phyloP scores from a whole-genome alignment of 176 grass and related monocot genomes.

The Poa annua region DNA sequence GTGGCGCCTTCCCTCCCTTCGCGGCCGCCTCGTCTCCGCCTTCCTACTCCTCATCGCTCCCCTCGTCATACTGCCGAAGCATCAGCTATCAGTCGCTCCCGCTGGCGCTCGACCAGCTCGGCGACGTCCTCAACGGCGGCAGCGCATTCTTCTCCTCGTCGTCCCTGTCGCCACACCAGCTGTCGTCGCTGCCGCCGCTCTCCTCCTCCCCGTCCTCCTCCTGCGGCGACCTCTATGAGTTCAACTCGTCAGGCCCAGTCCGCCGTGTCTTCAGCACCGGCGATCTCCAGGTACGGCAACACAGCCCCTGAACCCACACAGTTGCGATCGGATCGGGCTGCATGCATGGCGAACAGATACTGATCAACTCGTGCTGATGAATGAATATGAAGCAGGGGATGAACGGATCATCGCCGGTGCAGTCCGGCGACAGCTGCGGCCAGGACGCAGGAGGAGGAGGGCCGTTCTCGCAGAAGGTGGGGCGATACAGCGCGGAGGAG shows the following conservation, averaged over 20 bases:
- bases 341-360: background rate
- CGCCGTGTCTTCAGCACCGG: slow-evolving; percentile 86
- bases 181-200: slow-evolving; percentile 35
- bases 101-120: slow-evolving; percentile 41
- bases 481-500: slow-evolving; percentile 71
- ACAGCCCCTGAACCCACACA: background rate
- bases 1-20: slow-evolving; percentile 20
- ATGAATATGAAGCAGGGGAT: slow-evolving; percentile 59
- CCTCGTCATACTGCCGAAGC: slow-evolving; percentile 54
- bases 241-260: slow-evolving; percentile 52
- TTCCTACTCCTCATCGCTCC: slow-evolving; percentile 46
- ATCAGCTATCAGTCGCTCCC: slow-evolving; percentile 64
- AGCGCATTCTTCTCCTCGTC: slow-evolving; percentile 40
- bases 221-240: slow-evolving; percentile 62
- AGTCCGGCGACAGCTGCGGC: slow-evolving; percentile 43
- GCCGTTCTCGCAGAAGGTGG: slow-evolving; percentile 54
- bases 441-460: slow-evolving; percentile 46
- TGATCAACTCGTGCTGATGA: background rate
- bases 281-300: slow-evolving; percentile 74
- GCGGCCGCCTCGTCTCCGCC: slow-evolving; percentile 30
- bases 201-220: slow-evolving; percentile 72
- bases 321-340: background rate
- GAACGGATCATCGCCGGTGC: slow-evolving; percentile 48
- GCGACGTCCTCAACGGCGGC: slow-evolving; percentile 8
- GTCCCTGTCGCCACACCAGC: slow-evolving; percentile 41